Conservation (phyloP, 2,329 filamentous ascomycete species). For the Penicillium glabrum region DNA sequence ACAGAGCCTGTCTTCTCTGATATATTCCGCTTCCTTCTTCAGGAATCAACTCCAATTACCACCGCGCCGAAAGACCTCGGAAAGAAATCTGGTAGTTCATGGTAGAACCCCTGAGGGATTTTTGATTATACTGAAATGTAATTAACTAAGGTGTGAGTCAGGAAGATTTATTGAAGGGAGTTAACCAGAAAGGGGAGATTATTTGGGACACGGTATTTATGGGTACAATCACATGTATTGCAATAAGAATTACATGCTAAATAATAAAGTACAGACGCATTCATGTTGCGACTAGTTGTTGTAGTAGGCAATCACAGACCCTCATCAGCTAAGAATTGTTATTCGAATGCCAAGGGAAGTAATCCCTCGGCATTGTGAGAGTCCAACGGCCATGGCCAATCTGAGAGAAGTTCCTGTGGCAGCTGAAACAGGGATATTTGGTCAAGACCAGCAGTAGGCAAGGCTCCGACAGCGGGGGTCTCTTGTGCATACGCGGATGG, state of each 20-base stretch:
- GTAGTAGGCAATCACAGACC: neutral
- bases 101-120: too few species aligned
- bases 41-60: too few species aligned
- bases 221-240: neutral
- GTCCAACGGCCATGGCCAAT: neutral
- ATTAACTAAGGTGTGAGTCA: too few species aligned
- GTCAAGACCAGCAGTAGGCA: neutral
- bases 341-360: neutral
- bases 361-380: neutral
- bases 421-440: neutral
- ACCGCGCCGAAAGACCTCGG: too few species aligned
- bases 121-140: too few species aligned
- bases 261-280: neutral
- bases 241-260: neutral
- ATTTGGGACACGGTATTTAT: neutral
- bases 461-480: neutral
- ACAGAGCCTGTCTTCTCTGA: neutral
- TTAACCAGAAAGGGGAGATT: neutral
- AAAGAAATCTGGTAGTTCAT: too few species aligned
- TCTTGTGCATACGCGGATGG: neutral
- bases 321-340: neutral
- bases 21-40: too few species aligned
- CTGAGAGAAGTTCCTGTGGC: neutral
- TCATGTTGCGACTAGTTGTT: neutral
- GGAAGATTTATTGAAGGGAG: too few species aligned